Conservation (phyloP, 345 rosid genomes). For the Mallotus nudiflorus region DNA sequence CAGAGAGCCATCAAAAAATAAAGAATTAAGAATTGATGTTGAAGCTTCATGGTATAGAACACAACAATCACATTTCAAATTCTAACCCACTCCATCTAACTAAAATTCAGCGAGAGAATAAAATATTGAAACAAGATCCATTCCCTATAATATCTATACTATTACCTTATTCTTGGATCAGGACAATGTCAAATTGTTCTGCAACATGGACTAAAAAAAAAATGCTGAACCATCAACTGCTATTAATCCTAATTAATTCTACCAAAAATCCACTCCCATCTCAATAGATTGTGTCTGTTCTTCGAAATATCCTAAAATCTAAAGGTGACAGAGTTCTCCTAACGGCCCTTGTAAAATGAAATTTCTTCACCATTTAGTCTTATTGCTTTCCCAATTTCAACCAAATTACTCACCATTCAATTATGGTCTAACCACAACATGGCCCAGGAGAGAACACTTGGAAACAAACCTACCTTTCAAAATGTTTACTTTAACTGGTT, state of each 20-base stretch:
- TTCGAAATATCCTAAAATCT: not conserved
- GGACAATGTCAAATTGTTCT: too few relatives aligned
- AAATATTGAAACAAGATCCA: conserved; percentile 3
- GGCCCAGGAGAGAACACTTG: not conserved
- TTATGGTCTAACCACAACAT: not conserved
- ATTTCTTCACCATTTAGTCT: too few relatives aligned
- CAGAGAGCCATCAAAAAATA: not conserved
- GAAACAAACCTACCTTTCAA: not conserved
- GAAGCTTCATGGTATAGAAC: too few relatives aligned
- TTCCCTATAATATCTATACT: too few relatives aligned
- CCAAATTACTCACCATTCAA: not conserved
- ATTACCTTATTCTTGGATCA: not conserved
- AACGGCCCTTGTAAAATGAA: too few relatives aligned
- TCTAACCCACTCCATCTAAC: not conserved
- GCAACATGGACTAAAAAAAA: not conserved
- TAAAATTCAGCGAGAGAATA: not conserved
- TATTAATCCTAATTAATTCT: not conserved
- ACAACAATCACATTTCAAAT: not conserved
- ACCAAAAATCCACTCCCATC: not conserved
- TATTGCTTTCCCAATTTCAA: too few relatives aligned
- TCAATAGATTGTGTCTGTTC: not conserved
- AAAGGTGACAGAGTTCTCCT: not conserved
- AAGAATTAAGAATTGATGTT: not conserved
- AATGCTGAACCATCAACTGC: not conserved
- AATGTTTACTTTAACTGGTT: not conserved